These are phyloP conservation scores for Delitschia confertaspora DNA, from an alignment of 495 filamentous ascomycete species.

Conservation along the genomic window DNA sequence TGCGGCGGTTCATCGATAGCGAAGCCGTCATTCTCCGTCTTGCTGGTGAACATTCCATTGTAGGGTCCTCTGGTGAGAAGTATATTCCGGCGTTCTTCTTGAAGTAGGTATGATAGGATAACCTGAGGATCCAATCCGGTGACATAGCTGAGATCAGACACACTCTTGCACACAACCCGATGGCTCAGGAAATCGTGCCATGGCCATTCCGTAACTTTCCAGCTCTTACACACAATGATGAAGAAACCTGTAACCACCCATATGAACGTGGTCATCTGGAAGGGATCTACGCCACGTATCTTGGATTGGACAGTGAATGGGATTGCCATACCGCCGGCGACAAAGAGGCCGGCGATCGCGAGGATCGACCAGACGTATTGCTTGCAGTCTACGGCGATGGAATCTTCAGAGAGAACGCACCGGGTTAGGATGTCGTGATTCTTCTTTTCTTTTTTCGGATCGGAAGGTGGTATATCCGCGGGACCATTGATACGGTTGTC, in stretches of 20 bases:
- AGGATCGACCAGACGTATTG: conserved; percentile 22
- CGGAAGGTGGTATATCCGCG: too few relatives aligned
- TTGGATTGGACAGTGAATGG: conserved; percentile 28
- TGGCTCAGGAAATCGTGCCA: conserved; percentile 34
- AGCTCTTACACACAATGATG: conserved; percentile 29
- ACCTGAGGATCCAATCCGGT: conserved; percentile 31
- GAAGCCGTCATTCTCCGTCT: conserved; percentile 26
- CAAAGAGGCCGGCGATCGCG: conserved; percentile 5
- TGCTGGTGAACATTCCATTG: conserved; percentile 26
- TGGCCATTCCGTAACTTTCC: conserved; percentile 32
- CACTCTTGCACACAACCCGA: conserved; percentile 27
- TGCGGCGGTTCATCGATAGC: conserved; percentile 30
- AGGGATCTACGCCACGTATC: conserved; percentile 36
- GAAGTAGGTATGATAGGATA: conserved; percentile 30
- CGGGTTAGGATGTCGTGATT: too few relatives aligned
- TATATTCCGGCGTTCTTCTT: conserved; percentile 21
- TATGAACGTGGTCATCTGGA: conserved; percentile 32
- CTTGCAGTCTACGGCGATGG: conserved; percentile 14
- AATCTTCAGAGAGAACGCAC: conserved; percentile 6
- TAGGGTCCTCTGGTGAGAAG: conserved; percentile 30
- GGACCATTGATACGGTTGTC: too few relatives aligned
- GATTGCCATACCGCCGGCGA: conserved; percentile 18
- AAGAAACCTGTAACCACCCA: conserved; percentile 34
- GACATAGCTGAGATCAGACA: conserved; percentile 29
- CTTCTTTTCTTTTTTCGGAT: too few relatives aligned